Evolutionary conservation across 805 yeast genomes (phyloP).

Genomic region (Schwanniomyces occidentalis): DNA sequence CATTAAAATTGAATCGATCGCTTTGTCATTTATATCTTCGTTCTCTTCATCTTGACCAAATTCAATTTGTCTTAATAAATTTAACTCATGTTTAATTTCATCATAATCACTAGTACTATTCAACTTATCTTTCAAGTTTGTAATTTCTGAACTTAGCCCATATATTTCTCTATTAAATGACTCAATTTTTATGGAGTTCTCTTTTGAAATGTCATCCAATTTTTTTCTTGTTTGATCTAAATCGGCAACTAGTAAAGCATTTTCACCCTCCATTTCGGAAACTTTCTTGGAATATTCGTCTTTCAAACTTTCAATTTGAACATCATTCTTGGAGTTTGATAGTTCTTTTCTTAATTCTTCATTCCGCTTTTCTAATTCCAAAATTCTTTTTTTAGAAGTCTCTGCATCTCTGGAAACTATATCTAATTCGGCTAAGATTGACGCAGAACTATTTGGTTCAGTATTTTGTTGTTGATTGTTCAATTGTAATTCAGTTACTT

Average conservation of each 20-base stretch:
- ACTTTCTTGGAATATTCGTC: constrained; percentile 47
- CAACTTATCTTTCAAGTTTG: constrained; percentile 49
- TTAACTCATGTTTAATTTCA: constrained; percentile 74
- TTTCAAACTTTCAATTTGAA: constrained; percentile 38
- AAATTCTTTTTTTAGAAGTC: constrained; percentile 61
- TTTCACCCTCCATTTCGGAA: constrained; percentile 66
- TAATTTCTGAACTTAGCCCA: constrained; percentile 52
- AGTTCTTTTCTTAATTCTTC: constrained; percentile 70
- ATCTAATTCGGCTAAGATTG: constrained; percentile 55
- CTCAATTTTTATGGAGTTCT: constrained; percentile 35
- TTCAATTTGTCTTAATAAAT: constrained; percentile 69
- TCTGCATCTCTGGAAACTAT: constrained; percentile 76
- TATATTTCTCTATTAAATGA: constrained; percentile 45
- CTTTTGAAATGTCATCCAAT: constrained; percentile 18
- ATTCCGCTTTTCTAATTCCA: constrained; percentile 76
- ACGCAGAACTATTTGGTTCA: constrained; percentile 27
- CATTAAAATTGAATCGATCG: constrained; percentile 60
- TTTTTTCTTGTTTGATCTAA: constrained; percentile 50
- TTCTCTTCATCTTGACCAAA: constrained; percentile 54
- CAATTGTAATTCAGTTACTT: constrained; percentile 62
- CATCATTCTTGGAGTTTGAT: constrained; percentile 51
- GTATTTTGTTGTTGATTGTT: constrained; percentile 40
- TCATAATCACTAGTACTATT: constrained; percentile 68
- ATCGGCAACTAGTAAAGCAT: constrained; percentile 58
- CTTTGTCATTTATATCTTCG: constrained; percentile 26